Conservation (phyloP, 441 rosid species). For the Mallotus repandus region DNA sequence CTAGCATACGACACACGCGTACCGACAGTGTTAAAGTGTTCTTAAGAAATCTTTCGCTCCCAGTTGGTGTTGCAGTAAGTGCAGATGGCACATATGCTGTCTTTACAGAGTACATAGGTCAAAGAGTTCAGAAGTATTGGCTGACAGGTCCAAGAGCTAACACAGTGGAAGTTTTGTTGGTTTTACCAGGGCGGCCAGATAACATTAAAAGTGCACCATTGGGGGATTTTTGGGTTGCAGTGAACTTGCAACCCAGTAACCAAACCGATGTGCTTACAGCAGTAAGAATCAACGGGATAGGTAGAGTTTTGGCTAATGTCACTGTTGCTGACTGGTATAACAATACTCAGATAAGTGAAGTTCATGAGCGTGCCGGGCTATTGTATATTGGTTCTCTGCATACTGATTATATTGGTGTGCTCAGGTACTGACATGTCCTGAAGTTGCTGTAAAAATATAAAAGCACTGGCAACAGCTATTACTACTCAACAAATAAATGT, state of each 20-base stretch:
- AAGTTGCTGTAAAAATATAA: too few relatives aligned
- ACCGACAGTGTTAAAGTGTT: constrained; percentile 12
- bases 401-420: background rate
- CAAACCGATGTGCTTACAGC: background rate
- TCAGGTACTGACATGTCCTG: too few relatives aligned
- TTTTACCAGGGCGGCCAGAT: constrained; percentile 4
- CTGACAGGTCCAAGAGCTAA: background rate
- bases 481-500: too few relatives aligned
- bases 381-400: constrained; percentile 8
- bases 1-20: constrained; percentile 7
- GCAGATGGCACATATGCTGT: constrained; percentile 15
- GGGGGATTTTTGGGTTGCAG: constrained; percentile 11
- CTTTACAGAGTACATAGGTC: constrained; percentile 16
- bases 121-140: constrained; percentile 21
- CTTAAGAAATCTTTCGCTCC: constrained; percentile 19
- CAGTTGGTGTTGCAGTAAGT: constrained; percentile 31
- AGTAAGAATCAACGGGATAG: background rate
- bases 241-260: background rate
- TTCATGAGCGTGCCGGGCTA: background rate
- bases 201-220: background rate
- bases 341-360: constrained; percentile 1
- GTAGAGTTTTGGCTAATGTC: too few relatives aligned
- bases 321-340: too few relatives aligned
- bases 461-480: too few relatives aligned
- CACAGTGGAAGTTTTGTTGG: too few relatives aligned